Conservation (phyloP, 2,329 filamentous ascomycete genomes). For the Keithomyces neogunnii region DNA sequence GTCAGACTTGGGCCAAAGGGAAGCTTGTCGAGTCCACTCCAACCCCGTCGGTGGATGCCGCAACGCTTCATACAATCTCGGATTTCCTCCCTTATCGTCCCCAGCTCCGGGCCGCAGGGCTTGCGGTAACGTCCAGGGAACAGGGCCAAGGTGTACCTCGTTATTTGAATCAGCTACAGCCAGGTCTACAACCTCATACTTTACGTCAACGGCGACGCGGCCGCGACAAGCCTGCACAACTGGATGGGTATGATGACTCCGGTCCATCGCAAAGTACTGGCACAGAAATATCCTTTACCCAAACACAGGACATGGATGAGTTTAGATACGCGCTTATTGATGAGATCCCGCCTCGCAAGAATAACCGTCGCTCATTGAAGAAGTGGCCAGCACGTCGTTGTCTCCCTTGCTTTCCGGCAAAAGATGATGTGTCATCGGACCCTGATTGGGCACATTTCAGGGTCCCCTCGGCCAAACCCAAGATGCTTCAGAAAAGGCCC, state of each 20-base stretch:
- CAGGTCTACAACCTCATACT: background rate
- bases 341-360: constrained; percentile 16
- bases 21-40: constrained; percentile 31
- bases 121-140: constrained; percentile 45
- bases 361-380: constrained; percentile 9
- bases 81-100: constrained; percentile 44
- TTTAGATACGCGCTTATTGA: constrained; percentile 26
- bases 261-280: constrained; percentile 16
- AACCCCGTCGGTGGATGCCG: constrained; percentile 29
- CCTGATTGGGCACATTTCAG: constrained; percentile 16
- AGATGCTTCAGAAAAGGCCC: background rate
- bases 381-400: constrained; percentile 15
- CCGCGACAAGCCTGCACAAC: constrained; percentile 10
- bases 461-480: constrained; percentile 5
- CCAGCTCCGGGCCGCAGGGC: constrained; percentile 44
- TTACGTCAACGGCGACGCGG: background rate
- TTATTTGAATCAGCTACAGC: constrained; percentile 9
- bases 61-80: constrained; percentile 41
- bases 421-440: constrained; percentile 15
- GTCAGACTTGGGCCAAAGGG: constrained; percentile 27
- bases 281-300: constrained; percentile 23
- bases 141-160: constrained; percentile 27
- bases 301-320: constrained; percentile 20
- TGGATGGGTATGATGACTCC: constrained; percentile 20
- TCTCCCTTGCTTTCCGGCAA: constrained; percentile 19